A percentile compares a stretch with the other conserved stretches of the same genome.
phyloP scores from a whole-genome alignment of 2,329 filamentous ascomycete genomes.

The Alternaria atra region DNA sequence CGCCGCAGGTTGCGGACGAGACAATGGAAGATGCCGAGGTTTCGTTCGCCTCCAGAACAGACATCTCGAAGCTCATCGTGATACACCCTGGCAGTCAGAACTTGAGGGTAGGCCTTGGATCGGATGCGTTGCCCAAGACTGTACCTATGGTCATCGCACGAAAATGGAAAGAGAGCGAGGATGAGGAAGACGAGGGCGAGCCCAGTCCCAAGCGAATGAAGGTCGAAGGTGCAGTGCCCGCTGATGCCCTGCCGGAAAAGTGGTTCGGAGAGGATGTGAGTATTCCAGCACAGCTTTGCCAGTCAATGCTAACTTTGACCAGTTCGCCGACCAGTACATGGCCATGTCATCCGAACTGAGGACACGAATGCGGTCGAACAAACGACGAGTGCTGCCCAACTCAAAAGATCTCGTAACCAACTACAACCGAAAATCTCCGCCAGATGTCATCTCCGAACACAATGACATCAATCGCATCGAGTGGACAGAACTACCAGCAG shows the following conservation, averaged over 20 bases:
- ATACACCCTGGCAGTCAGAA: conserved; percentile 97
- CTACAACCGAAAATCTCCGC: conserved; percentile 84
- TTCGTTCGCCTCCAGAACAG: conserved; percentile 55
- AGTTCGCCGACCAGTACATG: conserved; percentile 71
- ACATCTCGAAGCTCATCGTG: conserved; percentile 90
- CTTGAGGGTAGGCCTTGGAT: conserved; percentile 91
- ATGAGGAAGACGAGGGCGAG: conserved; percentile 81
- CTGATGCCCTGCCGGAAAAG: conserved; percentile 72
- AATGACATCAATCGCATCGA: conserved; percentile 94
- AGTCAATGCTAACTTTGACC: conserved; percentile 14
- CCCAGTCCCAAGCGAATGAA: conserved; percentile 75
- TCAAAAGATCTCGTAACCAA: conserved; percentile 95
- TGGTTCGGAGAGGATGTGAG: conserved; percentile 84
- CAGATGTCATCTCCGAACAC: conserved; percentile 89
- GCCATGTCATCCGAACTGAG: conserved; percentile 89
- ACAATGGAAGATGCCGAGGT: conserved; percentile 41
- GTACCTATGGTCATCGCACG: conserved; percentile 92
- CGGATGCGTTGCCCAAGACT: conserved; percentile 91
- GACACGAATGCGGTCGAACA: conserved; percentile 88
- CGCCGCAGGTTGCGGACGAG: conserved; percentile 40
- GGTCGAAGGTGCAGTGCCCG: conserved; percentile 68
- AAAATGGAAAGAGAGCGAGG: conserved; percentile 79
- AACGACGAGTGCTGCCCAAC: conserved; percentile 94
- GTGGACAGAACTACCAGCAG: conserved; percentile 82
- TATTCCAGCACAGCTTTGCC: background rate